These are phyloP conservation scores for Pseudogymnoascus sp. DNA, from an alignment of 2,329 filamentous ascomycete species.

Conservation along the genomic window DNA sequence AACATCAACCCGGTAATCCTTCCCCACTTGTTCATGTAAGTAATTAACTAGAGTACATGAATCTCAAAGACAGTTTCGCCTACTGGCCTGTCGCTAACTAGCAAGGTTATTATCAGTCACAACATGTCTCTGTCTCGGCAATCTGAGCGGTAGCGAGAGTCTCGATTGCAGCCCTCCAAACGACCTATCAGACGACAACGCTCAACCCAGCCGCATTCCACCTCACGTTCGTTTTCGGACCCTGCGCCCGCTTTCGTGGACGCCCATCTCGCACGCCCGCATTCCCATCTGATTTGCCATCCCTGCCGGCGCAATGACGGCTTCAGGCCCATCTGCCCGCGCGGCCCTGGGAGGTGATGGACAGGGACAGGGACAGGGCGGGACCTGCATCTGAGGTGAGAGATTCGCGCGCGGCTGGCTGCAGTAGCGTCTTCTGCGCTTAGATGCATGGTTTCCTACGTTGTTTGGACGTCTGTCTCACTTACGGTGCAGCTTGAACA, in stretches of 20 bases:
- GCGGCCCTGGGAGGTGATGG: not conserved
- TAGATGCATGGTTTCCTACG: slow-evolving; percentile 3
- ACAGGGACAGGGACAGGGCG: not conserved
- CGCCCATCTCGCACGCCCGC: not conserved
- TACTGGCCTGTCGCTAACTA: not conserved
- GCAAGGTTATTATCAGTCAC: slow-evolving; percentile 2
- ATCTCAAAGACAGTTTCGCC: slow-evolving; percentile 4
- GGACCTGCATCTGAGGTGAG: not conserved
- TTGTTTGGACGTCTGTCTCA: slow-evolving; percentile 1
- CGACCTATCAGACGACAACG: slow-evolving; percentile 2
- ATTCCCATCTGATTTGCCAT: not conserved
- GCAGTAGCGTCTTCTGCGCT: not conserved
- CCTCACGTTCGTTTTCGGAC: slow-evolving; percentile 1
- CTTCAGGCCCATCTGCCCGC: slow-evolving; percentile 67
- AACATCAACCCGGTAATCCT: not conserved
- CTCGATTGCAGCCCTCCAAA: slow-evolving; percentile 1
- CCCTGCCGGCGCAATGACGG: slow-evolving; percentile 58
- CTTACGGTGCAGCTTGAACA: not conserved
- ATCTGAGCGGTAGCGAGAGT: slow-evolving; percentile 1
- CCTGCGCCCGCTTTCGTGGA: not conserved
- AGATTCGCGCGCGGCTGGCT: slow-evolving; percentile 5
- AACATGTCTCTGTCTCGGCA: slow-evolving; percentile 1
- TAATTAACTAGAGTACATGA: slow-evolving; percentile 3
- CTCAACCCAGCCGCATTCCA: not conserved
- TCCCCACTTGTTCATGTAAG: slow-evolving; percentile 4